Evolutionary conservation across 2,329 filamentous ascomycete genomes (phyloP).

Genomic region (Xylariomycetidae sp.): DNA sequence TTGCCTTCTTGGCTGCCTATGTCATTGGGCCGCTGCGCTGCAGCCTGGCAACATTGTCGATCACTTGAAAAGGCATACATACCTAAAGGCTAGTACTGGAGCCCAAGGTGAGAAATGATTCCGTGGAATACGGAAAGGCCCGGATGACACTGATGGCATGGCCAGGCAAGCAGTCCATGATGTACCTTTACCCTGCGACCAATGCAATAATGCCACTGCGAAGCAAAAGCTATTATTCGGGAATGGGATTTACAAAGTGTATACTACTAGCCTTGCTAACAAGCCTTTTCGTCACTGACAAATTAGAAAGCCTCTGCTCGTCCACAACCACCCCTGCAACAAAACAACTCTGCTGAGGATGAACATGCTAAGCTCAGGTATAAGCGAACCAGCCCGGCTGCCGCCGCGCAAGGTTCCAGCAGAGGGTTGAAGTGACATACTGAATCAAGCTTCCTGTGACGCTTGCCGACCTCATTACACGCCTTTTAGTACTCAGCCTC

Average conservation of each 20-base stretch:
- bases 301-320: slow-evolving; percentile 18
- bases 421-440: slow-evolving; percentile 7
- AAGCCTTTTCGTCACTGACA: slow-evolving; percentile 18
- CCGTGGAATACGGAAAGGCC: too few relatives aligned
- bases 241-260: slow-evolving; percentile 29
- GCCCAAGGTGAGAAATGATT: too few relatives aligned
- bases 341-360: too few relatives aligned
- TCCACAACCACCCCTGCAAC: slow-evolving; percentile 16
- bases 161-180: too few relatives aligned
- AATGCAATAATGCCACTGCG: not conserved
- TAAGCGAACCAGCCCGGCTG: too few relatives aligned
- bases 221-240: slow-evolving; percentile 12
- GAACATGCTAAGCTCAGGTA: too few relatives aligned
- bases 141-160: too few relatives aligned
- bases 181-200: not conserved
- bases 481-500: slow-evolving; percentile 82
- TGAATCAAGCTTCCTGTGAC: slow-evolving; percentile 13
- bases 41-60: too few relatives aligned
- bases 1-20: too few relatives aligned
- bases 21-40: too few relatives aligned
- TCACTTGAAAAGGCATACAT: too few relatives aligned
- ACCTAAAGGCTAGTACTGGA: too few relatives aligned
- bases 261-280: slow-evolving; percentile 27
- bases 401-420: slow-evolving; percentile 3
- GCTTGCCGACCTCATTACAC: slow-evolving; percentile 10